These are phyloP conservation scores for Handroanthus guayacan DNA, from an alignment of 257 asterid species.

Conservation along the genomic window DNA sequence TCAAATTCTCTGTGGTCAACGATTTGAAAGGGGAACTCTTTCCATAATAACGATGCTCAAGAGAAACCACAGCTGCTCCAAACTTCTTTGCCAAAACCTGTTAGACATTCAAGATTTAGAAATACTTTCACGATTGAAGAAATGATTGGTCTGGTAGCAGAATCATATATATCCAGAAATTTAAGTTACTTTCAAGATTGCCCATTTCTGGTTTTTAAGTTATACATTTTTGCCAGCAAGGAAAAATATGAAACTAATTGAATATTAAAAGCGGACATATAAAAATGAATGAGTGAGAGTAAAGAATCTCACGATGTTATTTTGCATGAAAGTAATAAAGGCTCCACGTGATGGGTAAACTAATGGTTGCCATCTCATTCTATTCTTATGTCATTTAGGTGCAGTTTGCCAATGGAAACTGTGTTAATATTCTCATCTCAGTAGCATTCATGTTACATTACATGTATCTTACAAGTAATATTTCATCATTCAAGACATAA, in stretches of 20 bases:
- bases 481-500: neutral
- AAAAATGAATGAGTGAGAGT: neutral
- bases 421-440: too few relatives aligned
- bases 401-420: too few relatives aligned
- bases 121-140: slow-evolving; percentile 27
- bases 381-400: too few relatives aligned
- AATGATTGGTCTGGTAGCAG: slow-evolving; percentile 21
- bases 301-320: too few relatives aligned
- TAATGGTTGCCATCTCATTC: too few relatives aligned
- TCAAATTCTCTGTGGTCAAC: slow-evolving; percentile 74
- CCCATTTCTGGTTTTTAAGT: slow-evolving; percentile 5
- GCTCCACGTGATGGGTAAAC: too few relatives aligned
- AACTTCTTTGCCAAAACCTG: slow-evolving; percentile 96
- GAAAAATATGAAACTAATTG: slow-evolving; percentile 9
- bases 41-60: slow-evolving; percentile 97
- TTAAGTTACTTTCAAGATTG: slow-evolving; percentile 18
- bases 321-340: too few relatives aligned
- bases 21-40: slow-evolving; percentile 85
- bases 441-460: too few relatives aligned
- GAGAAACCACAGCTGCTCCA: slow-evolving; percentile 91
- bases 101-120: slow-evolving; percentile 41
- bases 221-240: neutral
- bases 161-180: neutral
- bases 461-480: too few relatives aligned
- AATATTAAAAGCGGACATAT: neutral